These are phyloP conservation scores for Exobasidium rhododendri DNA, from an alignment of 1,284 basidiomycete genomes.

Conservation along the genomic window DNA sequence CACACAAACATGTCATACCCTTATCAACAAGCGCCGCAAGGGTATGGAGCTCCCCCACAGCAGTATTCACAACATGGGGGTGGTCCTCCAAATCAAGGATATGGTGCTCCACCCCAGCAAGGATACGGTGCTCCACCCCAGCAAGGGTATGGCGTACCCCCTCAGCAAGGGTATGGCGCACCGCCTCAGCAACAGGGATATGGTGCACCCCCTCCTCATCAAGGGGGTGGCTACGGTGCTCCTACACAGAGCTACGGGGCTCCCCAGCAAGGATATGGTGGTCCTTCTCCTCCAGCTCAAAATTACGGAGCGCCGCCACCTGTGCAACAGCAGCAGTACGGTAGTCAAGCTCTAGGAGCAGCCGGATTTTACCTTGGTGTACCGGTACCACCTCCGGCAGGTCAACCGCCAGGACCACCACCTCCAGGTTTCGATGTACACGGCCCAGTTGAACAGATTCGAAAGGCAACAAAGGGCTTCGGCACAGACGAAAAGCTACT, in stretches of 20 bases:
- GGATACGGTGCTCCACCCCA: constrained; percentile 24
- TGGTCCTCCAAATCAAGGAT: constrained; percentile 30
- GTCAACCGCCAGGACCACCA: constrained; percentile 33
- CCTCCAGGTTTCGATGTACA: constrained; percentile 40
- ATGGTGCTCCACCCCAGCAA: constrained; percentile 11
- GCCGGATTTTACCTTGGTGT: constrained; percentile 37
- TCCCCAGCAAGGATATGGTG: constrained; percentile 18
- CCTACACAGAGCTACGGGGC: constrained; percentile 11
- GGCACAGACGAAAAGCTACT: constrained; percentile 44
- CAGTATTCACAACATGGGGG: constrained; percentile 27
- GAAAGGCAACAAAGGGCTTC: constrained; percentile 53
- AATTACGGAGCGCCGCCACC: constrained; percentile 10
- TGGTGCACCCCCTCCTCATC: constrained; percentile 28
- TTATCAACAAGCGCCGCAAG: constrained; percentile 19
- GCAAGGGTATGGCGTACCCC: constrained; percentile 19
- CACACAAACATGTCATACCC: background rate
- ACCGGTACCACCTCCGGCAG: constrained; percentile 42
- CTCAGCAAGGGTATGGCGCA: constrained; percentile 19
- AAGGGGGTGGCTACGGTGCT: constrained; percentile 11
- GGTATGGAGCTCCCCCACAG: constrained; percentile 13
- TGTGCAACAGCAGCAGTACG: background rate
- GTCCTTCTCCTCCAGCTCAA: background rate
- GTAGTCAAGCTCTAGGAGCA: background rate
- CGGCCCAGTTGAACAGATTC: constrained; percentile 41
- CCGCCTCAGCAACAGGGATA: constrained; percentile 27